A percentile compares a stretch with the other conserved stretches of the same genome.
phyloP scores from a whole-genome alignment of 257 asterid species.

The Capsicum rhomboideum region DNA sequence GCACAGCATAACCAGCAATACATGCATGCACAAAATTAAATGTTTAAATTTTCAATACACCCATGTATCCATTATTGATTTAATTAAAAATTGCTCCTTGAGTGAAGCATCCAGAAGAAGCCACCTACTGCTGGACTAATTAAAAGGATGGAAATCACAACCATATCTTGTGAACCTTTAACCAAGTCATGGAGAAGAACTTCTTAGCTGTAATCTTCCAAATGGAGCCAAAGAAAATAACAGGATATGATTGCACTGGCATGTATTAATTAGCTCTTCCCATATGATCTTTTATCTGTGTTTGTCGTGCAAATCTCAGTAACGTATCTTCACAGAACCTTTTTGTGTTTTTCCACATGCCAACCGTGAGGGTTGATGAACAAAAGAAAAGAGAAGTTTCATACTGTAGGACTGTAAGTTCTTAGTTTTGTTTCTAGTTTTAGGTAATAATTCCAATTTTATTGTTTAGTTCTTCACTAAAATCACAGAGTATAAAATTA shows the following conservation, averaged over 20 bases:
- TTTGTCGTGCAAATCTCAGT: neutral
- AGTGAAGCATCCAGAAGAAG: neutral
- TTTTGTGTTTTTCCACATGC: slow-evolving; percentile 14
- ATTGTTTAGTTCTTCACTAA: neutral
- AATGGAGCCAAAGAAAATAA: neutral
- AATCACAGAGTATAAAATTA: neutral
- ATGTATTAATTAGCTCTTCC: neutral
- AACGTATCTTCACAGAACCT: slow-evolving; percentile 5
- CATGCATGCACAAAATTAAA: neutral
- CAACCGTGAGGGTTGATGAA: slow-evolving; percentile 12
- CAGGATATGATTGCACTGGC: neutral
- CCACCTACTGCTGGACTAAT: neutral
- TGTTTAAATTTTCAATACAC: neutral
- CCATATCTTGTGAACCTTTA: neutral
- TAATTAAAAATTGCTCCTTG: neutral
- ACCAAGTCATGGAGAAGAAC: neutral
- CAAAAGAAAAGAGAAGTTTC: slow-evolving; percentile 8
- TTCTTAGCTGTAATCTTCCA: neutral
- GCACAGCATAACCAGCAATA: neutral
- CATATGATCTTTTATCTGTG: neutral
- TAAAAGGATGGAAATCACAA: neutral
- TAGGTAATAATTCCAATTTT: neutral
- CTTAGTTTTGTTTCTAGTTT: neutral
- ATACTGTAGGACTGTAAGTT: neutral
- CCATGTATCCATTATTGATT: neutral